A percentile compares a stretch with the other conserved stretches of the same genome.
These are phyloP conservation scores for Neurospora sp. DNA, from an alignment of 495 filamentous ascomycete genomes.

Conservation along the genomic window DNA sequence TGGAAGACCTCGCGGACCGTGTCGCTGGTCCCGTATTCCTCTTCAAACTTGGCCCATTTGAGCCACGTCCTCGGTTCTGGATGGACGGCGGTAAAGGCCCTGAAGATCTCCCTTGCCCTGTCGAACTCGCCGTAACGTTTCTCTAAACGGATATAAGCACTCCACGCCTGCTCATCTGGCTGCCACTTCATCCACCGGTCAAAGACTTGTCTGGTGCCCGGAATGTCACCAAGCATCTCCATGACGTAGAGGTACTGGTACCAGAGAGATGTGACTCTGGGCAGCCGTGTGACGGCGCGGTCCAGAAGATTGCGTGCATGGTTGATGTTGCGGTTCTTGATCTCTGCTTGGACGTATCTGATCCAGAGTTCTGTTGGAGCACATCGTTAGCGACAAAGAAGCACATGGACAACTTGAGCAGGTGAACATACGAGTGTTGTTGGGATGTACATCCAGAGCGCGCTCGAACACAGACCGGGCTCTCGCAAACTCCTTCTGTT, in stretches of 20 bases:
- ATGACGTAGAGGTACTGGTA: constrained; percentile 99
- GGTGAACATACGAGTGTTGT: constrained; percentile 60
- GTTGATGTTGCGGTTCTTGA: constrained; percentile 94
- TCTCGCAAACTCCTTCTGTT: constrained; percentile 95
- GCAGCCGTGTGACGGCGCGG: constrained; percentile 85
- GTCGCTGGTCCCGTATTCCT: constrained; percentile 85
- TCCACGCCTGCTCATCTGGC: constrained; percentile 91
- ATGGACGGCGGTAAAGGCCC: constrained; percentile 86
- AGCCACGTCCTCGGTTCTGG: constrained; percentile 96
- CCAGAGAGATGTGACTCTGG: constrained; percentile 90
- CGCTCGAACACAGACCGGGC: constrained; percentile 95
- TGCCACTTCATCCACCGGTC: constrained; percentile 99
- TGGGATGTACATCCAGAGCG: constrained; percentile 83
- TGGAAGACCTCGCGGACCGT: constrained; percentile 89
- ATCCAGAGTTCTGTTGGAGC: constrained; percentile 40
- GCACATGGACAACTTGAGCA: background rate
- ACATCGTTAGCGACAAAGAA: background rate
- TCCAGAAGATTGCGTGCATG: constrained; percentile 92
- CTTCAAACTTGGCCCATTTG: constrained; percentile 96
- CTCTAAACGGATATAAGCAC: constrained; percentile 91
- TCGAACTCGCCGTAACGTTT: constrained; percentile 89
- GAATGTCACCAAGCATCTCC: constrained; percentile 88
- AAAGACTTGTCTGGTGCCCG: constrained; percentile 88
- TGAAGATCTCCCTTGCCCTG: constrained; percentile 74
- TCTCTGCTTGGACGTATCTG: constrained; percentile 90